Percentiles rank a stretch among this genome's conserved stretches.
phyloP scores from a whole-genome alignment of 73 alveolate genomes.

The Paramecium sonneborni region DNA sequence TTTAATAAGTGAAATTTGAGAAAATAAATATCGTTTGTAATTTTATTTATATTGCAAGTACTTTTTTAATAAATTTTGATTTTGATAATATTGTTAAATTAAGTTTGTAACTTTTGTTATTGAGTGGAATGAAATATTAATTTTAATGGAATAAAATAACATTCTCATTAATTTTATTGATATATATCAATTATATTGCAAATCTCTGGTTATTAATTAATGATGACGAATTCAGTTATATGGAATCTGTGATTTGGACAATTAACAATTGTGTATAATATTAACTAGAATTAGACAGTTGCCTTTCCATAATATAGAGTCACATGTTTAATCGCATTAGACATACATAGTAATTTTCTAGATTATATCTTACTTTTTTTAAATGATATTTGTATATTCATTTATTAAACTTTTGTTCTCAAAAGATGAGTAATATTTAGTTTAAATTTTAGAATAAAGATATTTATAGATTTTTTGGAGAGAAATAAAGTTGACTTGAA shows the following conservation, averaged over 20 bases:
- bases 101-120: not conserved
- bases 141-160: not conserved
- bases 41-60: not conserved
- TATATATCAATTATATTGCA: not conserved
- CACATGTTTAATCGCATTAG: not conserved
- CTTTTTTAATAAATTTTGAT: not conserved
- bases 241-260: slow-evolving; percentile 8
- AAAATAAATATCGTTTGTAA: not conserved
- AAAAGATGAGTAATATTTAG: not conserved
- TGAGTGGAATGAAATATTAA: not conserved
- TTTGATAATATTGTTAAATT: not conserved
- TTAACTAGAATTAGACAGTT: slow-evolving; percentile 13
- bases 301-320: not conserved
- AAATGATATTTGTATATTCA: not conserved
- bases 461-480: not conserved
- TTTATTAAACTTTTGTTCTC: not conserved
- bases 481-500: not conserved
- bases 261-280: slow-evolving; percentile 7
- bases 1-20: not conserved
- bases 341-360: not conserved
- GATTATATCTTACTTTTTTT: not conserved
- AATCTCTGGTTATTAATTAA: not conserved
- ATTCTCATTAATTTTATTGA: not conserved
- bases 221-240: not conserved
- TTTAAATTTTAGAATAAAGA: not conserved